phyloP scores from a whole-genome alignment of 1,284 basidiomycete species.

The Meripilus lineatus region DNA sequence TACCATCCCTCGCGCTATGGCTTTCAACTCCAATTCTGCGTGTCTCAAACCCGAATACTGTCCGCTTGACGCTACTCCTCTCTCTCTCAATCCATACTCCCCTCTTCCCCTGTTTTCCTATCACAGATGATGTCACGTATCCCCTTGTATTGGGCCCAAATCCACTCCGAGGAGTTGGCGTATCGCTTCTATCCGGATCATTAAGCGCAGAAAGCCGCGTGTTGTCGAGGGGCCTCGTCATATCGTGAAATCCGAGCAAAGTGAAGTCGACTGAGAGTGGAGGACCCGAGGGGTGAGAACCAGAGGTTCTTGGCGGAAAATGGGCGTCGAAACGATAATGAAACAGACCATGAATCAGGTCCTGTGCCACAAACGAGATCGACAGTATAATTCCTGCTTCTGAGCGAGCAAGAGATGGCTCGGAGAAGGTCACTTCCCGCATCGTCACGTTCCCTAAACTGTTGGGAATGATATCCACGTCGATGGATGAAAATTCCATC shows the following conservation, averaged over 20 bases:
- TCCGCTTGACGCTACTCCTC: conserved; percentile 32
- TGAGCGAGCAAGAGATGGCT: background rate
- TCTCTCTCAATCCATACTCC: conserved; percentile 48
- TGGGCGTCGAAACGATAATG: conserved; percentile 33
- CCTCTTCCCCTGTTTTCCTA: conserved; percentile 41
- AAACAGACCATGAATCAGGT: conserved; percentile 48
- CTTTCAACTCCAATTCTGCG: conserved; percentile 1
- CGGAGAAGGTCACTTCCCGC: conserved; percentile 38
- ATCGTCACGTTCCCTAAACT: conserved; percentile 35
- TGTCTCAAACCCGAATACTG: conserved; percentile 33
- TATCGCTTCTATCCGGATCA: background rate
- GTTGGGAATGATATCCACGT: conserved; percentile 17
- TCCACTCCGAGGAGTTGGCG: conserved; percentile 13
- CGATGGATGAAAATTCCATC: conserved; percentile 1
- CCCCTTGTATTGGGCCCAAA: conserved; percentile 25
- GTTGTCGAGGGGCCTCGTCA: conserved; percentile 14
- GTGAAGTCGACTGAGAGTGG: conserved; percentile 26
- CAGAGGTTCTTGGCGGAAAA: conserved; percentile 15
- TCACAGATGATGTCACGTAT: conserved; percentile 40
- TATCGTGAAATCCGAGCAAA: conserved; percentile 27
- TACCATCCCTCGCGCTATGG: conserved; percentile 7
- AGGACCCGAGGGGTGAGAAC: conserved; percentile 6
- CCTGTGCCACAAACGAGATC: conserved; percentile 43
- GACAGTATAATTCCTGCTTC: conserved; percentile 7
- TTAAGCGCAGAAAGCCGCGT: too few species aligned